A percentile compares a stretch with the other conserved stretches of the same genome.
Evolutionary conservation across 2,329 filamentous ascomycete species (phyloP).

Genomic region (Lachnellula arida): DNA sequence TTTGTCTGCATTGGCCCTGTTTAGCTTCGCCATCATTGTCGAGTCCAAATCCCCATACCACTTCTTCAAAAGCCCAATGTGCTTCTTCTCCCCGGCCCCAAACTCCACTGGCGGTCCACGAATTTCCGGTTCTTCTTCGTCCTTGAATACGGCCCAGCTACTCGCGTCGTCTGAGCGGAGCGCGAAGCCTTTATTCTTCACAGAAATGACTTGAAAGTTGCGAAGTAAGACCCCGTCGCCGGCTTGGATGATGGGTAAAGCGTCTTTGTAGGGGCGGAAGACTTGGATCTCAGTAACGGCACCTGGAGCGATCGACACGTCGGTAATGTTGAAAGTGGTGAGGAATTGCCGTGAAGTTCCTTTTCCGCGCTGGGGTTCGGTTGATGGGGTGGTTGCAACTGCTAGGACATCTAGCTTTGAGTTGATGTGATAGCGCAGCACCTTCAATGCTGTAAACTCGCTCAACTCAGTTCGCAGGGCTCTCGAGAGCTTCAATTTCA

Average conservation of each 20-base stretch:
- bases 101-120: conserved; percentile 57
- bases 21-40: conserved; percentile 43
- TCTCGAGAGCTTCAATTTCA: conserved; percentile 24
- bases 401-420: conserved; percentile 50
- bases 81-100: conserved; percentile 43
- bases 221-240: conserved; percentile 57
- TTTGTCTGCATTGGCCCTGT: conserved; percentile 40
- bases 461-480: conserved; percentile 38
- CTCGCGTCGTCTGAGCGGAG: conserved; percentile 46
- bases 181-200: conserved; percentile 52
- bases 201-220: conserved; percentile 48
- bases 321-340: conserved; percentile 53
- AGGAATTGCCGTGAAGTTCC: conserved; percentile 55
- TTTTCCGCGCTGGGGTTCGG: conserved; percentile 50
- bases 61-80: conserved; percentile 48
- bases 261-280: conserved; percentile 53
- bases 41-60: conserved; percentile 41
- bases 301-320: conserved; percentile 48
- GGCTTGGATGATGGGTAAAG: conserved; percentile 48
- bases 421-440: conserved; percentile 45
- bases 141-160: conserved; percentile 58
- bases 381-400: conserved; percentile 47
- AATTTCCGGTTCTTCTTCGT: conserved; percentile 41
- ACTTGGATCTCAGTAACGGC: conserved; percentile 51
- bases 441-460: conserved; percentile 49